A percentile compares a stretch with the other conserved stretches of the same genome.
phyloP scores from a whole-genome alignment of 2,329 filamentous ascomycete genomes.

The Microsporum canis region DNA sequence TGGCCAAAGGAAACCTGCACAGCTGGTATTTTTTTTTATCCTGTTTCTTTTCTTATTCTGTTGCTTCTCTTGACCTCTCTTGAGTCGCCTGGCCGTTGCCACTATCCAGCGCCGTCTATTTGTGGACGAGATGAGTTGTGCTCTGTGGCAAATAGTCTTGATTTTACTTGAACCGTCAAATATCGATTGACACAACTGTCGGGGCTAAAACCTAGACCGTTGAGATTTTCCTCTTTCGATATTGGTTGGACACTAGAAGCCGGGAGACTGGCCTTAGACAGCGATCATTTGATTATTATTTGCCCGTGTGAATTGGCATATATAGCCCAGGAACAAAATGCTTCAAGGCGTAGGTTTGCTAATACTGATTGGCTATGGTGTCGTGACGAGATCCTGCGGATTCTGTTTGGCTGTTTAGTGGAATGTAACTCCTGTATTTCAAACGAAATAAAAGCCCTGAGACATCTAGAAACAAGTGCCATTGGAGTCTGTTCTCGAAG shows the following conservation, averaged over 20 bases:
- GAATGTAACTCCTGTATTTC: not conserved
- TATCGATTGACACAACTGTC: not conserved
- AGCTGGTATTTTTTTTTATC: not conserved
- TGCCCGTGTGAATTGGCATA: not conserved
- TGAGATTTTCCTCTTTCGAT: not conserved
- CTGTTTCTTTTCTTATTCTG: not conserved
- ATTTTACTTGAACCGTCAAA: not conserved
- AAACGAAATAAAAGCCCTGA: conserved; percentile 3
- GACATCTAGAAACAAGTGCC: conserved; percentile 1
- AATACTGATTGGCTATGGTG: not conserved
- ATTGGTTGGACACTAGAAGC: not conserved
- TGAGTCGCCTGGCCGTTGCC: not conserved
- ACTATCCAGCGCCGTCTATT: not conserved
- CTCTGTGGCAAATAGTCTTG: not conserved
- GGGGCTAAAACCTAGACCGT: not conserved
- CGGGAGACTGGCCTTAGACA: not conserved
- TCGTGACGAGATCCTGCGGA: not conserved
- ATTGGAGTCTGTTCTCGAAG: not conserved
- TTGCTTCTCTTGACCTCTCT: not conserved
- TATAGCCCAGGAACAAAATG: not conserved
- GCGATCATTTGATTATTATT: not conserved
- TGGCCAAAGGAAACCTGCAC: not conserved
- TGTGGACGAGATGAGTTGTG: not conserved
- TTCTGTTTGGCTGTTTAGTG: conserved; percentile 3
- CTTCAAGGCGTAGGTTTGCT: not conserved